Evolutionary conservation across 2,329 filamentous ascomycete species (phyloP).

Genomic region (Hortaea sp.): DNA sequence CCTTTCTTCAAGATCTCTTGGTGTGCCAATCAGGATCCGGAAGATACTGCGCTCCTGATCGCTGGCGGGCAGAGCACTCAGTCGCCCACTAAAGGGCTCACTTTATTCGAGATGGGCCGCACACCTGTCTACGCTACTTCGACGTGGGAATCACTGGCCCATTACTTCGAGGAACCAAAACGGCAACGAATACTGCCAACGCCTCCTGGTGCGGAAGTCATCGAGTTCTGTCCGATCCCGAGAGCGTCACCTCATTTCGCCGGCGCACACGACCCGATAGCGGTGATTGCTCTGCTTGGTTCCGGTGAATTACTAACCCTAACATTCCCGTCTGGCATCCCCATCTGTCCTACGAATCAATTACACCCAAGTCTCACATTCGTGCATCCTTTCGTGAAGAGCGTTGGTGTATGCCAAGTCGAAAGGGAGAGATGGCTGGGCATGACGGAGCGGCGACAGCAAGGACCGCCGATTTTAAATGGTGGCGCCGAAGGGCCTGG

Average conservation of each 20-base stretch:
- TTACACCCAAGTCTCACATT: constrained; percentile 79
- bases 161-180: constrained; percentile 70
- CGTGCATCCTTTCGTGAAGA: constrained; percentile 79
- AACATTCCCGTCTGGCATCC: constrained; percentile 84
- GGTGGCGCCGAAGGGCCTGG: constrained; percentile 67
- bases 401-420: constrained; percentile 60
- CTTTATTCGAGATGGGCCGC: constrained; percentile 77
- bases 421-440: constrained; percentile 76
- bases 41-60: constrained; percentile 82
- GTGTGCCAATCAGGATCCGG: constrained; percentile 88
- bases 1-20: constrained; percentile 73
- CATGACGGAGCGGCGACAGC: constrained; percentile 72
- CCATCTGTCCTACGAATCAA: constrained; percentile 86
- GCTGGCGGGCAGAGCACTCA: constrained; percentile 67
- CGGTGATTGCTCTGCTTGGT: constrained; percentile 65
- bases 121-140: constrained; percentile 89
- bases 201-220: constrained; percentile 65
- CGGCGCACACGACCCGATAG: constrained; percentile 83
- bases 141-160: constrained; percentile 70
- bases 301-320: constrained; percentile 85
- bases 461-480: constrained; percentile 66
- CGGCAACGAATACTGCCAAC: constrained; percentile 60
- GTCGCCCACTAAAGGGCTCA: constrained; percentile 63
- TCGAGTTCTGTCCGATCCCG: constrained; percentile 75
- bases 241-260: constrained; percentile 74